A percentile compares a stretch with the other conserved stretches of the same genome.
Conservation (phyloP, 139 green algal species). For the Picochlorum sp. region DNA sequence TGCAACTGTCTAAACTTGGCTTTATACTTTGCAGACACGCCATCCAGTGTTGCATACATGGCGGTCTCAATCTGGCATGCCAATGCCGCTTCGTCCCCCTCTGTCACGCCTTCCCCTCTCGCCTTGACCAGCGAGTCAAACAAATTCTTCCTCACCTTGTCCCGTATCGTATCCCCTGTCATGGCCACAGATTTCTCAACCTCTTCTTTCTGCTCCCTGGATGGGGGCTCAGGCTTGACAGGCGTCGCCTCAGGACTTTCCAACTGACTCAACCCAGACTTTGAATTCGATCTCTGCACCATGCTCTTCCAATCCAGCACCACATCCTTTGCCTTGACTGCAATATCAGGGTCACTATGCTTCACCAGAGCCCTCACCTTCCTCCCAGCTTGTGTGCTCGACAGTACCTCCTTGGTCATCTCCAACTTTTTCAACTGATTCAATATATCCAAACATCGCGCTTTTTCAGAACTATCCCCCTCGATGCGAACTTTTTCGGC, state of each 20-base stretch:
- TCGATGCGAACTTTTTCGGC: neutral
- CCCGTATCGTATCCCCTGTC: conserved; percentile 41
- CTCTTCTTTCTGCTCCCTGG: neutral
- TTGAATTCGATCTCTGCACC: conserved; percentile 9
- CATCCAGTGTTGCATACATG: conserved; percentile 22
- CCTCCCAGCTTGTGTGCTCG: conserved; percentile 68
- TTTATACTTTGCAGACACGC: conserved; percentile 76
- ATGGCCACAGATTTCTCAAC: conserved; percentile 1
- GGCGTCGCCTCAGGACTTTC: neutral
- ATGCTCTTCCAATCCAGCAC: conserved; percentile 66
- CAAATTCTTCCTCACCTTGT: conserved; percentile 49
- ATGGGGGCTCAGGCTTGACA: neutral
- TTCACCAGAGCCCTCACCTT: conserved; percentile 66
- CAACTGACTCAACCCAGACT: neutral
- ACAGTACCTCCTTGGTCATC: conserved; percentile 56
- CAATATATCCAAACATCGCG: conserved; percentile 49
- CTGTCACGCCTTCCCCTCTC: conserved; percentile 2
- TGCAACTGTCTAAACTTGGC: conserved; percentile 77
- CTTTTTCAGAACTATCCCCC: neutral
- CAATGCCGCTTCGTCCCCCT: neutral
- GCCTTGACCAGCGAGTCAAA: conserved; percentile 32
- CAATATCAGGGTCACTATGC: conserved; percentile 33
- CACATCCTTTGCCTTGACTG: conserved; percentile 38
- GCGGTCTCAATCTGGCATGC: conserved; percentile 25
- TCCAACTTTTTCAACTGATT: conserved; percentile 32